These are phyloP conservation scores for Chalciporus chontae DNA, from an alignment of 768 basidiomycete genomes.

Conservation along the genomic window DNA sequence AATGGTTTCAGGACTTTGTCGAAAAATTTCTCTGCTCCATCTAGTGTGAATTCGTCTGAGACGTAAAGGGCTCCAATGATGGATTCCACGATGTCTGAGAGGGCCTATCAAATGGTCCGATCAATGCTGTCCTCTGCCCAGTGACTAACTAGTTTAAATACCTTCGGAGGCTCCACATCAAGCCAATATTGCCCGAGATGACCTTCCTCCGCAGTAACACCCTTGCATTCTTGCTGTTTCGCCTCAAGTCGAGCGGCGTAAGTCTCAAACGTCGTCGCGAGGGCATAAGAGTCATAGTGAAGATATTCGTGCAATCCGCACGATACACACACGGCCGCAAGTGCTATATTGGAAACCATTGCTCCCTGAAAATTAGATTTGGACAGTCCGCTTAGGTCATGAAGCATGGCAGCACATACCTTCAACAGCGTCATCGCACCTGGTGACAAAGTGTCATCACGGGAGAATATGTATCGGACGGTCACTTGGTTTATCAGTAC, in stretches of 20 bases:
- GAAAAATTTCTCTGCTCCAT: slow-evolving; percentile 63
- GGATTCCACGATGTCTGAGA: slow-evolving; percentile 81
- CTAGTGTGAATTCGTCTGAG: slow-evolving; percentile 63
- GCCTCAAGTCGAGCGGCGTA: slow-evolving; percentile 50
- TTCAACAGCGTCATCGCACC: slow-evolving; percentile 80
- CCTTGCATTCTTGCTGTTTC: slow-evolving; percentile 45
- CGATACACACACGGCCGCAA: slow-evolving; percentile 73
- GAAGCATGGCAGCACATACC: slow-evolving; percentile 33
- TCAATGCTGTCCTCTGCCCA: slow-evolving; percentile 4
- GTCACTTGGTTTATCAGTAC: slow-evolving; percentile 50
- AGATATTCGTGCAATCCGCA: slow-evolving; percentile 64
- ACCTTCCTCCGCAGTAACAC: slow-evolving; percentile 47
- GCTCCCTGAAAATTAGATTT: slow-evolving; percentile 48
- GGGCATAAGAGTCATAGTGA: slow-evolving; percentile 50
- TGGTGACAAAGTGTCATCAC: slow-evolving; percentile 61
- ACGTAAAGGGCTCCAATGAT: slow-evolving; percentile 77
- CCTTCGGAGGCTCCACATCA: slow-evolving; percentile 76
- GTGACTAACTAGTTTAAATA: slow-evolving; percentile 23
- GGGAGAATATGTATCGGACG: slow-evolving; percentile 64
- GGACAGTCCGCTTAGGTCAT: background rate
- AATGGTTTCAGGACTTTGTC: slow-evolving; percentile 70
- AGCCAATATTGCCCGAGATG: slow-evolving; percentile 74
- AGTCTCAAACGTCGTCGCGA: slow-evolving; percentile 47
- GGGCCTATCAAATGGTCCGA: slow-evolving; percentile 40
- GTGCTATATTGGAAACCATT: slow-evolving; percentile 80